A percentile compares a stretch with the other conserved stretches of the same genome.
Conservation (phyloP, 1,284 basidiomycete genomes). For the Ganoderma boninense region DNA sequence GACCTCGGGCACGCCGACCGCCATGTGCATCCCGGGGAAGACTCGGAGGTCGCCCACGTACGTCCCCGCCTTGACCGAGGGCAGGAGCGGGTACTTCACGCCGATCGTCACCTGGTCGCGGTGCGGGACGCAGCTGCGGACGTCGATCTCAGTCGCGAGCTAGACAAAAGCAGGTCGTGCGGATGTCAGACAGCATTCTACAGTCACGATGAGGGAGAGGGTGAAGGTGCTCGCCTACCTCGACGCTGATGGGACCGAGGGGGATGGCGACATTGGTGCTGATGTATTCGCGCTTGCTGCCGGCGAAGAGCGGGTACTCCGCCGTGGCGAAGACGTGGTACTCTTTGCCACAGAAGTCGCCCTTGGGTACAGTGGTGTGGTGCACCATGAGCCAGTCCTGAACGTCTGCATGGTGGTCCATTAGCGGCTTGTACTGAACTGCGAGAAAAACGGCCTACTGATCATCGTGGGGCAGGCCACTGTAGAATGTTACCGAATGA, state of each 20-base stretch:
- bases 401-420: background rate
- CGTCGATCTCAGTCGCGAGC: background rate
- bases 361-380: background rate
- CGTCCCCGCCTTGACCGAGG: background rate
- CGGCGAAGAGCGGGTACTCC: background rate
- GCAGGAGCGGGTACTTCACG: slow-evolving; percentile 2
- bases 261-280: background rate
- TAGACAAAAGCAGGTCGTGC: background rate
- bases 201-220: no score
- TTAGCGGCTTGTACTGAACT: background rate
- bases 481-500: no score
- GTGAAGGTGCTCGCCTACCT: background rate
- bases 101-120: background rate
- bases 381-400: slow-evolving; percentile 2
- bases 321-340: background rate
- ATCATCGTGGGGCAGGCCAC: no score
- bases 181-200: no score
- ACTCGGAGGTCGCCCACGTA: background rate
- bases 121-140: background rate
- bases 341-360: background rate
- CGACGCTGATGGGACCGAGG: background rate
- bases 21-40: background rate
- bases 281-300: background rate
- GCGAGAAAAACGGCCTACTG: background rate
- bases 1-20: background rate